Conservation (phyloP, 345 rosid genomes). For the Eutrema yunnanense region DNA sequence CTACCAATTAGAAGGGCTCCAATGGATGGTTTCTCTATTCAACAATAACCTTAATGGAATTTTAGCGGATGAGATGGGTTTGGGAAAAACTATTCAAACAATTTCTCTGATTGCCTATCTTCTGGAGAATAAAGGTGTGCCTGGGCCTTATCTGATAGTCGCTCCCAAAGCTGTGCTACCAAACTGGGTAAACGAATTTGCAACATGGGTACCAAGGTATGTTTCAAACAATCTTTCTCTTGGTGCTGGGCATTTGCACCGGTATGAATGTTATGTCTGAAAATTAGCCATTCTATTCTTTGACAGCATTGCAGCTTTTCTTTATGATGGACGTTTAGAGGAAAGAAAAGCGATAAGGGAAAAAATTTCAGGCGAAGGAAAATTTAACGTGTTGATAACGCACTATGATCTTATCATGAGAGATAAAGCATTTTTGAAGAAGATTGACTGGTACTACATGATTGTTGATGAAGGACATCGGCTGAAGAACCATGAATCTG, state of each 20-base stretch:
- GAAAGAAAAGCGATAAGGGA: constrained; percentile 92
- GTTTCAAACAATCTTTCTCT: neutral
- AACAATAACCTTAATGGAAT: constrained; percentile 97
- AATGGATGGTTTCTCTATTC: constrained; percentile 97
- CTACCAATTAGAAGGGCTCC: constrained; percentile 97
- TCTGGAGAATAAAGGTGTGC: constrained; percentile 74
- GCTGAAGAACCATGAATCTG: constrained; percentile 91
- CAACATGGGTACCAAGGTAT: constrained; percentile 90
- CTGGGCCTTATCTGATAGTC: constrained; percentile 94
- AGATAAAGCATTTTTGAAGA: constrained; percentile 90
- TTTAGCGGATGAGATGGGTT: constrained; percentile 99
- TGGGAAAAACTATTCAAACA: constrained; percentile 98
- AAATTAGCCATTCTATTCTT: constrained; percentile 13
- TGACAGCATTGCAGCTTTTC: constrained; percentile 77
- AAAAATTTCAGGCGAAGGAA: constrained; percentile 55
- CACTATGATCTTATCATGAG: constrained; percentile 99
- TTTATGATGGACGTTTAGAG: constrained; percentile 95
- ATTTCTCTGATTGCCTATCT: constrained; percentile 89
- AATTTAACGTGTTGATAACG: constrained; percentile 76
- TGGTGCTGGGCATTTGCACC: neutral
- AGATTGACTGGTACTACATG: constrained; percentile 87
- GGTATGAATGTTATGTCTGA: neutral
- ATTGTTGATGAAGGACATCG: constrained; percentile 99
- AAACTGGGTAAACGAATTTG: constrained; percentile 91
- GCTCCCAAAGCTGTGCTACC: constrained; percentile 99